Conservation (phyloP, 2,329 filamentous ascomycete species). For the Bipolaris zeicola region DNA sequence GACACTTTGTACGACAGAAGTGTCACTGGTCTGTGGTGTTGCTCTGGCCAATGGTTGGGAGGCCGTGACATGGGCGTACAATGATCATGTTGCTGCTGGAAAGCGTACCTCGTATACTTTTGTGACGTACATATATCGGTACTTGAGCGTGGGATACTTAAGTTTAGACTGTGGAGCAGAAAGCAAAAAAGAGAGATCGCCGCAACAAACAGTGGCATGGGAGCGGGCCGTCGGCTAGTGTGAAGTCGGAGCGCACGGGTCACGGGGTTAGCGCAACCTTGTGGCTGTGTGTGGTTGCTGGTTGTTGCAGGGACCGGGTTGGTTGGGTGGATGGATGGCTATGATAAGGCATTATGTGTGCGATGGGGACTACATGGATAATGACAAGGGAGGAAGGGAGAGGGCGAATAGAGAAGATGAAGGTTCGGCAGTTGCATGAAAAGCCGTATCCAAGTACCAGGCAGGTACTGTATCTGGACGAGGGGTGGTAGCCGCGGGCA, state of each 20-base stretch:
- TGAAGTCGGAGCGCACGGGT: not conserved
- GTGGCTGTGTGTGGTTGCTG: not conserved
- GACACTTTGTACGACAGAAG: slow-evolving; percentile 1
- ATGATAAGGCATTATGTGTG: not conserved
- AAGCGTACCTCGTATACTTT: not conserved
- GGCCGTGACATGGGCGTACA: not conserved
- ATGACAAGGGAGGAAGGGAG: not conserved
- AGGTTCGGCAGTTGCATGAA: not conserved
- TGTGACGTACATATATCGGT: not conserved
- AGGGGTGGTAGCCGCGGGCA: not conserved
- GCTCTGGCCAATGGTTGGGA: not conserved
- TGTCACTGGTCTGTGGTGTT: not conserved
- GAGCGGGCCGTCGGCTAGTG: slow-evolving; percentile 16
- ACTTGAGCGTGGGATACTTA: not conserved
- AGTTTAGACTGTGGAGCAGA: slow-evolving; percentile 4
- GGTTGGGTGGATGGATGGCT: not conserved
- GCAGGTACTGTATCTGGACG: not conserved
- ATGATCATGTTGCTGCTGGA: not conserved
- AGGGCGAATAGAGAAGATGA: not conserved
- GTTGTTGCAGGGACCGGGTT: not conserved
- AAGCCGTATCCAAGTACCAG: not conserved
- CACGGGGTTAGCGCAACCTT: not conserved
- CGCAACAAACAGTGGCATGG: slow-evolving; percentile 5
- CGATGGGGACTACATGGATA: not conserved
- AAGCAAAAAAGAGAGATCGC: not conserved